These are phyloP conservation scores for Filosporella fistucella DNA, from an alignment of 495 filamentous ascomycete genomes.

Conservation along the genomic window DNA sequence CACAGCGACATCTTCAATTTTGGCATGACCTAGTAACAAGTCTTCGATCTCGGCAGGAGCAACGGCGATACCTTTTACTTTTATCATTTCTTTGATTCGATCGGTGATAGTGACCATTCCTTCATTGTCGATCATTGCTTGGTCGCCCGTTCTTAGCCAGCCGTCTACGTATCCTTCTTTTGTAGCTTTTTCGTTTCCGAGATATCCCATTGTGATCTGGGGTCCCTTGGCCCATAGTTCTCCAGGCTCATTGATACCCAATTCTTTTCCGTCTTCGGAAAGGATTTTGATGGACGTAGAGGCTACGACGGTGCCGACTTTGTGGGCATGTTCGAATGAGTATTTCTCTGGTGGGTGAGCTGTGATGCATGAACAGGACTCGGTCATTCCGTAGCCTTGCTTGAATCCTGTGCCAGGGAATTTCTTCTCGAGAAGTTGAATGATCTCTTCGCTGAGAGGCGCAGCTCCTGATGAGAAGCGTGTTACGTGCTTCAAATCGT, in stretches of 20 bases:
- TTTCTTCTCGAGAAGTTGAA: slow-evolving; percentile 48
- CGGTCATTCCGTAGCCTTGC: slow-evolving; percentile 68
- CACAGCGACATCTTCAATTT: slow-evolving; percentile 58
- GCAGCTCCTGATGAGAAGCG: slow-evolving; percentile 57
- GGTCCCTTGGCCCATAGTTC: slow-evolving; percentile 51
- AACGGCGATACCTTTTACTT: slow-evolving; percentile 68
- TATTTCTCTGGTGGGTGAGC: slow-evolving; percentile 49
- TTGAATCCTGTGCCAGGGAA: slow-evolving; percentile 63
- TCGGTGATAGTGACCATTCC: slow-evolving; percentile 70
- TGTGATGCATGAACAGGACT: slow-evolving; percentile 59
- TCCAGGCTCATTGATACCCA: slow-evolving; percentile 45
- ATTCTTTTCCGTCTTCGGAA: slow-evolving; percentile 41
- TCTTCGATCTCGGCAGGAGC: slow-evolving; percentile 70
- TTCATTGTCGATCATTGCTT: slow-evolving; percentile 53
- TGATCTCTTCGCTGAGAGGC: slow-evolving; percentile 59
- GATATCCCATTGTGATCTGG: slow-evolving; percentile 83
- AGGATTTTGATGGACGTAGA: slow-evolving; percentile 60
- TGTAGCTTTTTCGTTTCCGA: slow-evolving; percentile 63
- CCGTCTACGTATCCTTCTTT: slow-evolving; percentile 53
- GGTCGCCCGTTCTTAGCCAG: slow-evolving; percentile 64
- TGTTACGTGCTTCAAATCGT: slow-evolving; percentile 48
- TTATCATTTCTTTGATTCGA: slow-evolving; percentile 75
- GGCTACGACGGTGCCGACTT: slow-evolving; percentile 55
- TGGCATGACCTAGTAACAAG: slow-evolving; percentile 48
- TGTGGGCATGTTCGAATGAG: slow-evolving; percentile 51